Evolutionary conservation across 2,329 filamentous ascomycete genomes (phyloP), one percentile per base, ranked within the genome.

Genomic region (Trichoderma atrobrunneum): DNA sequence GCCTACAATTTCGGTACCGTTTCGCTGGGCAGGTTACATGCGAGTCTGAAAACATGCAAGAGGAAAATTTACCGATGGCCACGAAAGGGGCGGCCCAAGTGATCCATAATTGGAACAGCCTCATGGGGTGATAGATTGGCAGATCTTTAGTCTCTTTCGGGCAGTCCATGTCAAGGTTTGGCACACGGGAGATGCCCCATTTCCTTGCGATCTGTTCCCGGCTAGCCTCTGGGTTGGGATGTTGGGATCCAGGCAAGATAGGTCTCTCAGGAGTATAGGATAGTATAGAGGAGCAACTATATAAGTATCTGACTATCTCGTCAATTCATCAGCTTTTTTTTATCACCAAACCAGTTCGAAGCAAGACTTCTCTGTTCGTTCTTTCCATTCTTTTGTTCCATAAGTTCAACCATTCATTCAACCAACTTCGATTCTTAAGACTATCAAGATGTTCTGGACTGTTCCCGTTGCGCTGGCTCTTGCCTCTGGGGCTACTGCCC

Each of bases 401-500:
- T 60, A 32, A 8, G 16, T 69, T 69, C 56, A 48, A 54, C 54
- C 21, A 51, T 30, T 48, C 39, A 24, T 51, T 68, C 16, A 57
- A 57, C 7, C 32, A 43, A 57, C n/a, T 59, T 68, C 34, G n/a
- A 56, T 57, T 56, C 30, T 57, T 39, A 26, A n/a, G 34, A 43
- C 65, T 16, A 3, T 56, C 21, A 34, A 48, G 57, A 75, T 75
- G 73, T 66, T 67, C 28, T 73, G 68, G 67, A 72, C 69, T 12
- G 3, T 73, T 54, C 73, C 70, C 14, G 24, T 73, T 57, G 24
- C 67, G 18, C 59, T 75, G 63, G 70, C 72, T 54, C 72, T 72
- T 12, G 72, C 72, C 63, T 60, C 68, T 32, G 74, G 70, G 54
- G 72, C 74, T 28, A 43, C 65, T 67, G 74, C 74, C 56, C 75